Conservation (phyloP, 768 basidiomycete genomes). For the Rhizopogon sp. region DNA sequence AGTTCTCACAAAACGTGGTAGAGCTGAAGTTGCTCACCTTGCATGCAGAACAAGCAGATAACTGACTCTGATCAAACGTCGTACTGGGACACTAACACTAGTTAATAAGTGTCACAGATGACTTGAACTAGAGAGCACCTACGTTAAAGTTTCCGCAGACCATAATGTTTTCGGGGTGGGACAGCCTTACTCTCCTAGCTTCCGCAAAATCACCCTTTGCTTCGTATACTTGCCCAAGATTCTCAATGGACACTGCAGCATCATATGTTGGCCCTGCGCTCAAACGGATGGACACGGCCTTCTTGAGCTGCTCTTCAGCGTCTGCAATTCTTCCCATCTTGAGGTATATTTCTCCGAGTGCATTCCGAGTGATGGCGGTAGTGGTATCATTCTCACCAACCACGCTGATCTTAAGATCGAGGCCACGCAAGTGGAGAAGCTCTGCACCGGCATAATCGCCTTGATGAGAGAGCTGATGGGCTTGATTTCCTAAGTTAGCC, state of each 20-base stretch:
- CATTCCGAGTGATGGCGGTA: slow-evolving; percentile 29
- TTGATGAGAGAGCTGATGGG: slow-evolving; percentile 8
- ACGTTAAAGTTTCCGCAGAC: slow-evolving; percentile 26
- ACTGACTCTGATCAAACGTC: slow-evolving; percentile 10
- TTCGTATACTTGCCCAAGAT: slow-evolving; percentile 32
- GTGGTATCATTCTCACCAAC: slow-evolving; percentile 18
- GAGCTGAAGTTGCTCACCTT: slow-evolving; percentile 13
- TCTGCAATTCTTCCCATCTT: slow-evolving; percentile 29
- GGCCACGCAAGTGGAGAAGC: slow-evolving; percentile 23
- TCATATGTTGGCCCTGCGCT: slow-evolving; percentile 21
- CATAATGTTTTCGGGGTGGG: slow-evolving; percentile 19
- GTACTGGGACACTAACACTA: slow-evolving; percentile 19
- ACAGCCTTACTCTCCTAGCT: slow-evolving; percentile 25
- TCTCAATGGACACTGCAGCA: slow-evolving; percentile 32
- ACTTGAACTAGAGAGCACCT: slow-evolving; percentile 2
- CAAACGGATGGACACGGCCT: slow-evolving; percentile 25
- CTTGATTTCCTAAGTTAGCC: slow-evolving; percentile 17
- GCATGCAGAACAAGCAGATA: slow-evolving; percentile 23
- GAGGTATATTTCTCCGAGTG: slow-evolving; percentile 33
- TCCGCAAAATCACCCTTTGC: slow-evolving; percentile 23
- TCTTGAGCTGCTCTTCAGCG: slow-evolving; percentile 31
- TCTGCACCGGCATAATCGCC: slow-evolving; percentile 27
- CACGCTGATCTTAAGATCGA: slow-evolving; percentile 22
- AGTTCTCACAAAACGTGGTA: neutral
- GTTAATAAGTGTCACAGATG: neutral